Evolutionary conservation across 2,329 filamentous ascomycete species (phyloP).

Genomic region (Colletotrichum brevisporum): DNA sequence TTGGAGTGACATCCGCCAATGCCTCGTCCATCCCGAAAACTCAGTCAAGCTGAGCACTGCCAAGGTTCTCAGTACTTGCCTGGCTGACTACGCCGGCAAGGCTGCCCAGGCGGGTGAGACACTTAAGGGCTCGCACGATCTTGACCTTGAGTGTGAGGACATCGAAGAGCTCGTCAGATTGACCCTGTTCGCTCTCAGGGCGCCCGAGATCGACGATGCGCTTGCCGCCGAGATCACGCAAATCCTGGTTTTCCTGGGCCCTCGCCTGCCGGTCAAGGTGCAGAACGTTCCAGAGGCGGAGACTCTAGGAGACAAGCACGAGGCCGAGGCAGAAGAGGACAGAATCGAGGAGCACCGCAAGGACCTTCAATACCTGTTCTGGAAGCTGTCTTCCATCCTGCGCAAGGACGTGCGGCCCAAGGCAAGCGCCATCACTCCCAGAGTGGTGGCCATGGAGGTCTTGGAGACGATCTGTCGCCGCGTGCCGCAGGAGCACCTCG

Average conservation of each 20-base stretch:
- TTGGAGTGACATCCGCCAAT: conserved; percentile 78
- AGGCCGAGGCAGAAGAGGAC: conserved; percentile 54
- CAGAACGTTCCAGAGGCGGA: conserved; percentile 54
- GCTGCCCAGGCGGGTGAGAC: conserved; percentile 68
- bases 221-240: conserved; percentile 85
- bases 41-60: conserved; percentile 84
- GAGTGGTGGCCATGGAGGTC: conserved; percentile 81
- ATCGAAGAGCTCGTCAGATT: conserved; percentile 72
- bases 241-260: conserved; percentile 86
- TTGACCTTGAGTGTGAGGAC: conserved; percentile 75
- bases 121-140: conserved; percentile 78
- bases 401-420: conserved; percentile 80
- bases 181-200: conserved; percentile 69
- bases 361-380: conserved; percentile 80
- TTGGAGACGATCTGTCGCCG: conserved; percentile 78
- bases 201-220: conserved; percentile 76
- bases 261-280: conserved; percentile 57
- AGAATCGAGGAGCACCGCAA: conserved; percentile 46
- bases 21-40: conserved; percentile 79
- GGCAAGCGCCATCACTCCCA: conserved; percentile 76
- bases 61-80: conserved; percentile 81
- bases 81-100: conserved; percentile 82
- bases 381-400: conserved; percentile 82
- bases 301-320: conserved; percentile 58
- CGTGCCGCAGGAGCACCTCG: conserved; percentile 69